Conservation (phyloP, 2,329 filamentous ascomycete species). For the Fusarium napiforme region DNA sequence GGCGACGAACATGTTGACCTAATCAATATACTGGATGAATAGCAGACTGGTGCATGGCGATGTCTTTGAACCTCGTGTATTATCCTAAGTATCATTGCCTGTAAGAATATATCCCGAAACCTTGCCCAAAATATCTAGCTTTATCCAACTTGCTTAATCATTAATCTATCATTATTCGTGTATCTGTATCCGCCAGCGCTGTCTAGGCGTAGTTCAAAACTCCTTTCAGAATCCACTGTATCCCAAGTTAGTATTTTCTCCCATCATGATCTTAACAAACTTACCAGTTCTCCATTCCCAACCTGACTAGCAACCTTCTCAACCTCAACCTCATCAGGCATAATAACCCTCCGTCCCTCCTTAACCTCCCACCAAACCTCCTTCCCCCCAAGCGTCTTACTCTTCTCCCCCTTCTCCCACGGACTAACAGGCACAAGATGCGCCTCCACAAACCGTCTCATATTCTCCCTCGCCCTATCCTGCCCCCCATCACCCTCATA, state of each 20-base stretch:
- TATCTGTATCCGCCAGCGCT: not conserved
- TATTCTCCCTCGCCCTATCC: constrained; percentile 79
- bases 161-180: constrained; percentile 33
- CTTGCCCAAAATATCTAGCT: not conserved
- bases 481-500: constrained; percentile 82
- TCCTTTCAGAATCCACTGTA: constrained; percentile 72
- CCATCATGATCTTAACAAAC: constrained; percentile 35
- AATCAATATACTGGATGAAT: constrained; percentile 34
- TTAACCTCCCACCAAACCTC: constrained; percentile 86
- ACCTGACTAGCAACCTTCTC: constrained; percentile 78
- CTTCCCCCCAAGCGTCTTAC: constrained; percentile 69
- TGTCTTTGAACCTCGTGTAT: not conserved
- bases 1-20: constrained; percentile 39
- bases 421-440: constrained; percentile 82
- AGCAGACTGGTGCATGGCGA: not conserved
- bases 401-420: constrained; percentile 76
- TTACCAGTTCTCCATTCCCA: constrained; percentile 83
- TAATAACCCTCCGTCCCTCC: constrained; percentile 75
- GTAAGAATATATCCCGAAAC: not conserved
- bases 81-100: not conserved
- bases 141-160: not conserved
- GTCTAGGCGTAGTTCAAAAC: constrained; percentile 58
- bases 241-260: not conserved
- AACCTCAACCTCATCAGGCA: constrained; percentile 84
- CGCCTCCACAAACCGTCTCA: constrained; percentile 84